Base-by-base conservation (phyloP, 2,329 filamentous ascomycete species). In the Aspergillus neotritici region DNA sequence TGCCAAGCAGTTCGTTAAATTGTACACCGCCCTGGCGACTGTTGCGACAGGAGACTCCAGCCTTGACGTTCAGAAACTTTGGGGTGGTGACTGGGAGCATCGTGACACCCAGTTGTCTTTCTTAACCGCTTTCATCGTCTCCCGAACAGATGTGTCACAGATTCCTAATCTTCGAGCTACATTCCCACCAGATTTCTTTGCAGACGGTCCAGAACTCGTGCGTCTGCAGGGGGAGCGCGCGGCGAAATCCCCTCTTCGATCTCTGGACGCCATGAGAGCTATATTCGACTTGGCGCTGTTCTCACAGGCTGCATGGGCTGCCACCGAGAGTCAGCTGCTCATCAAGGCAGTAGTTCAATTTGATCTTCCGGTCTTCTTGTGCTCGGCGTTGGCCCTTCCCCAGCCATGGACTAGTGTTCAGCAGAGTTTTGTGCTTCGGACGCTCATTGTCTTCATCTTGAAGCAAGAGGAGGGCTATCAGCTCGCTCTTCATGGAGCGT, bases 71-170 rank as follows among this genome's bases (percentile, higher is more conserved):
- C 89, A 96, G 63, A 78, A 77, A 31, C 73, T 98, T 15, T 97
- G 93, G 90, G 90, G 90, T 46, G 90, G 90, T 6, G 57, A 80
- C 49, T 98, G 94, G 91, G 81, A 84, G 49, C 80, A 94, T 53
- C 79, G 85, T 11, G 83, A 94, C 49, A 87, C 93, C 0, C 91
- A 97, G 52, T 72, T 98, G 30, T 94, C 90, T n/a, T 96, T 97
- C 62, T 80, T 97, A 41, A 84, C 85, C 50, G 89, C 89, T 13
- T 96, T 91, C 62, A 76, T 91, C 15, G 86, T 86, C 4, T 77
- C 90, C 44, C 79, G 78, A 10, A 76, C 95, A 17, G 89, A 97
- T 62, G 85, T 87, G 3, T 85, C 83, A 10, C 86, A 85, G 30
- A 93, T 97, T 46, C 91, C 89, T 1, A 81, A 84, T 29, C 76